Evolutionary conservation across 768 basidiomycete genomes (phyloP).

Genomic region (Termitomyces eurrhizus): DNA sequence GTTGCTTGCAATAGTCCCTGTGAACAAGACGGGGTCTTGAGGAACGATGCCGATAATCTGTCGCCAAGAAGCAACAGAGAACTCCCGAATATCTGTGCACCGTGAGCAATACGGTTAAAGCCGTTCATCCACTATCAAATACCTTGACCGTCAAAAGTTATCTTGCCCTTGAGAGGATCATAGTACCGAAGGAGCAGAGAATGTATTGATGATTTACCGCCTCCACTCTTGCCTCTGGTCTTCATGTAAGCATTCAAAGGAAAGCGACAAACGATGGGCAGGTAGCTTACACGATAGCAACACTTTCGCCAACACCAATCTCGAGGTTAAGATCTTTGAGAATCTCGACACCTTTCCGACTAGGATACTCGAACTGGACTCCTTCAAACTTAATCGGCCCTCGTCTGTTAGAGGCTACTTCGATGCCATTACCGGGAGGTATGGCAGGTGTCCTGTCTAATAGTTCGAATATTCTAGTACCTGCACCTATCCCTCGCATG

Average conservation of each 20-base stretch:
- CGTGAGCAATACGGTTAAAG: background rate
- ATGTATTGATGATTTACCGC: slow-evolving; percentile 92
- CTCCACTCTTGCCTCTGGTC: slow-evolving; percentile 77
- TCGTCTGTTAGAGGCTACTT: slow-evolving; percentile 50
- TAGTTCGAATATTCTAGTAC: slow-evolving; percentile 90
- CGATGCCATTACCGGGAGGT: slow-evolving; percentile 55
- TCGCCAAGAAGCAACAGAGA: slow-evolving; percentile 84
- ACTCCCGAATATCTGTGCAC: slow-evolving; percentile 75
- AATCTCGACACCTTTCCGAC: slow-evolving; percentile 74
- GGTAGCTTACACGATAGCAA: slow-evolving; percentile 83
- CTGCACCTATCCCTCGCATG: slow-evolving; percentile 96
- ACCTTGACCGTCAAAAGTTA: slow-evolving; percentile 88
- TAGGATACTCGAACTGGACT: slow-evolving; percentile 88
- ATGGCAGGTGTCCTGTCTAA: slow-evolving; percentile 79
- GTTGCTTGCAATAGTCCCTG: slow-evolving; percentile 91
- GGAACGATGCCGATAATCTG: slow-evolving; percentile 90
- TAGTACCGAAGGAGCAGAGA: slow-evolving; percentile 86
- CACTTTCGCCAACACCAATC: slow-evolving; percentile 79
- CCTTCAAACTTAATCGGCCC: slow-evolving; percentile 79
- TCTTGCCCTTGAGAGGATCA: slow-evolving; percentile 77
- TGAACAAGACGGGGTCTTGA: slow-evolving; percentile 89
- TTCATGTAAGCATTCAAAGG: background rate
- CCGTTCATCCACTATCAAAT: slow-evolving; percentile 18
- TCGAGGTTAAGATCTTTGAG: slow-evolving; percentile 81
- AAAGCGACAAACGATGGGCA: background rate